Evolutionary conservation across 2,329 filamentous ascomycete genomes (phyloP), one percentile per base, ranked within the genome.

Genomic region (Verticillium nubilum): DNA sequence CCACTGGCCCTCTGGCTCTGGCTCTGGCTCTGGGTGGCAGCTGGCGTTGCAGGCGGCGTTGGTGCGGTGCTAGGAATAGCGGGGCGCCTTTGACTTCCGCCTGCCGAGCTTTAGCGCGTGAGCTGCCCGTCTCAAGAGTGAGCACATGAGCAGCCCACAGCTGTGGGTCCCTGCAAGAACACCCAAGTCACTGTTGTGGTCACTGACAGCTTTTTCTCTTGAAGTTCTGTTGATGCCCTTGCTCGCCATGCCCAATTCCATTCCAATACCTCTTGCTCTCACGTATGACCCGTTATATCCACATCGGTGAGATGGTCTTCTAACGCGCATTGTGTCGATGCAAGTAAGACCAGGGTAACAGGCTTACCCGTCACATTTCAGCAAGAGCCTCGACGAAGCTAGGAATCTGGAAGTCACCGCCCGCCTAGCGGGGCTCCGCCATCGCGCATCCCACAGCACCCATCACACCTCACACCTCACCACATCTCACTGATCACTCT

Each of bases 141-240:
- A 70, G 72, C 77, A 79, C 76, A 79, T 79, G 77, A 79, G 73
- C 74, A 71, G 73, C 74, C 74, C 70, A 76, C 72, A 64, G 63
- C 66, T 75, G 73, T 70, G 73, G 73, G 69, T 74, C 70, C 67
- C 59, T 47, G 42, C 42, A 47, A 47, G 42, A 25, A 47, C 42
- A 47, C 42, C 42, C 42, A 60, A 59, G 26, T 59, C 58, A 60
- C 17, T 59, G 57, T 23, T 47, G 56, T 37, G 42, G 52, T 25
- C 26, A 53, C 60, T 54, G 37, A 35, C 31, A 54, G 37, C 37
- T 56, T 27, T 31, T 58, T 23, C 15, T 7, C 17, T 31, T n/a
- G 31, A 25, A 47, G 33, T 15, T 50, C 35, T 47, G 42, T n/a
- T 47, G n/a, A 50, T 37, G 31, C 54, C 9, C 17, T 56, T 23